phyloP scores from a whole-genome alignment of 352 stramenopile genomes.

The Blastocystis hominis region DNA sequence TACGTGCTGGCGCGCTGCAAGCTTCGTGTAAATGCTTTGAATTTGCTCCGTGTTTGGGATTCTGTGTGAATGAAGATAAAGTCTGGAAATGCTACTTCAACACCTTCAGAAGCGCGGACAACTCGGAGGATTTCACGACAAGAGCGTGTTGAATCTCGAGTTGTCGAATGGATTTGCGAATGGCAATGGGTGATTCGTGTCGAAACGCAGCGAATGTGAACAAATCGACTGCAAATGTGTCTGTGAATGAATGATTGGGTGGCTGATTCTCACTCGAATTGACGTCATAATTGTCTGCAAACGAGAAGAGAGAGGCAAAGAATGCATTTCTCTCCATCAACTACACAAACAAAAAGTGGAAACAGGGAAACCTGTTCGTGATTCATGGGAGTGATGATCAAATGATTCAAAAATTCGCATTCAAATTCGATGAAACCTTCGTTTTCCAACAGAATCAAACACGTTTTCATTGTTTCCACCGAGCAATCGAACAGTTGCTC shows the following conservation, averaged over 20 bases:
- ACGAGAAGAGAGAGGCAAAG: conserved; percentile 4
- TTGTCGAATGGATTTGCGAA: neutral
- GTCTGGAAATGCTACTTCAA: neutral
- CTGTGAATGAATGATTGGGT: neutral
- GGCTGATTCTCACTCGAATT: neutral
- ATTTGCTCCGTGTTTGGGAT: neutral
- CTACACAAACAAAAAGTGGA: neutral
- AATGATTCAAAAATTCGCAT: conserved; percentile 14
- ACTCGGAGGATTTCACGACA: conserved; percentile 8
- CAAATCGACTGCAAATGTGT: conserved; percentile 20
- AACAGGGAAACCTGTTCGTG: neutral
- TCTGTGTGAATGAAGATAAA: neutral
- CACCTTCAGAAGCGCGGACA: neutral
- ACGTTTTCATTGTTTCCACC: neutral
- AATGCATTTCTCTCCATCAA: neutral
- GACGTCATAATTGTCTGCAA: neutral
- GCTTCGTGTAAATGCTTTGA: neutral
- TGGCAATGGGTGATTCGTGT: neutral
- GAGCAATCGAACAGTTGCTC: conserved; percentile 14
- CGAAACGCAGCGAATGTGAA: neutral
- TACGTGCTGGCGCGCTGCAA: neutral
- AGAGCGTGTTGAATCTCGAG: conserved; percentile 23
- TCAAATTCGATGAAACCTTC: neutral
- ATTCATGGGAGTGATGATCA: neutral
- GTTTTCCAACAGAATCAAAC: conserved; percentile 29